phyloP scores from a whole-genome alignment of 2,329 filamentous ascomycete genomes.

The Colletotrichum abscissum region DNA sequence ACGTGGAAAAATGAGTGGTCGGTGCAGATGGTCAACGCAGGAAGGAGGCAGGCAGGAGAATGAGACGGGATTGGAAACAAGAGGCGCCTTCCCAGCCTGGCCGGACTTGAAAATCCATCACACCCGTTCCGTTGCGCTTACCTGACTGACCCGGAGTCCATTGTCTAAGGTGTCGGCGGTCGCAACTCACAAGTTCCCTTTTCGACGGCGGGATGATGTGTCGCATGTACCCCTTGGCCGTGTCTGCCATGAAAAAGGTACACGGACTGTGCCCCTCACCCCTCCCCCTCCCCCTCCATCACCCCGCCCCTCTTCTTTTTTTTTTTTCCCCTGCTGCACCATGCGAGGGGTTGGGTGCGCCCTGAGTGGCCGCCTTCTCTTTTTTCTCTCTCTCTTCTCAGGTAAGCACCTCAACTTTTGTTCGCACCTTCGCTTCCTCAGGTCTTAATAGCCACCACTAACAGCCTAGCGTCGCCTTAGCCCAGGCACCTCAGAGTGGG shows the following conservation, averaged over 20 bases:
- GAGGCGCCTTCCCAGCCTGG: not conserved
- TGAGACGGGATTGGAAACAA: not conserved
- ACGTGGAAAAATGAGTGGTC: not conserved
- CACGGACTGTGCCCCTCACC: conserved; percentile 19
- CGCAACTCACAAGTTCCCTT: not conserved
- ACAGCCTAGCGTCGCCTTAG: conserved; percentile 3
- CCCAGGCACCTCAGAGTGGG: conserved; percentile 15
- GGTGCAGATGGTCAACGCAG: not conserved
- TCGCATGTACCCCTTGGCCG: not conserved
- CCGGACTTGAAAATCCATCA: not conserved
- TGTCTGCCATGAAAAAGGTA: not conserved
- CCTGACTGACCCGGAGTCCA: not conserved
- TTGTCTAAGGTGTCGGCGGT: not conserved
- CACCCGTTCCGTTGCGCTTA: not conserved
- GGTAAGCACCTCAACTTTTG: too few species aligned
- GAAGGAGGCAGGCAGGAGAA: not conserved
- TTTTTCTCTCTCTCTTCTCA: not conserved
- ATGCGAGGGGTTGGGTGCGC: conserved; percentile 32
- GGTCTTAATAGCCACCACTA: not conserved
- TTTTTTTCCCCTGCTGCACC: conserved; percentile 3
- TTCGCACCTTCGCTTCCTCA: not conserved
- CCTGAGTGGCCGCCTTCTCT: not conserved
- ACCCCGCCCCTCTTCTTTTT: conserved; percentile 26
- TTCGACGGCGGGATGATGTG: not conserved
- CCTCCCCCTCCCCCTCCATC: conserved; percentile 15